A percentile compares a stretch with the other conserved stretches of the same genome.
Evolutionary conservation across 352 stramenopile species (phyloP).

Genomic region (Pythium diclinum): DNA sequence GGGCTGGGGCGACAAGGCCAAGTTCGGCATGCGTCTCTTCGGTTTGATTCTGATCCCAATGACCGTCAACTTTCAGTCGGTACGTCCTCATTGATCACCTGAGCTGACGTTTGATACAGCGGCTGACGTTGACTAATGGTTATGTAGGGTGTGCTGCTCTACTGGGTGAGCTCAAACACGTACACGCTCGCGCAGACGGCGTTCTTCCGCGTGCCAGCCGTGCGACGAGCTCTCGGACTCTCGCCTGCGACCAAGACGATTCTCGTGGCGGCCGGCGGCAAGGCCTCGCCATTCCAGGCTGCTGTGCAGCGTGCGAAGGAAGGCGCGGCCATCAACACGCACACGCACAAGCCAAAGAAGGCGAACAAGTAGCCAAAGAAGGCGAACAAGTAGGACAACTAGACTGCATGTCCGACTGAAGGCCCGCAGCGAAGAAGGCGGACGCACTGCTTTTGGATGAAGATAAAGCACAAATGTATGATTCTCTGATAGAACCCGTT

Average conservation of each 20-base stretch:
- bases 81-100: slow-evolving; percentile 26
- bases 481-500: slow-evolving; percentile 22
- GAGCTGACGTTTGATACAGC: neutral
- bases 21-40: slow-evolving; percentile 76
- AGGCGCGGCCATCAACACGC: slow-evolving; percentile 60
- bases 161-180: slow-evolving; percentile 85
- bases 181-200: slow-evolving; percentile 71
- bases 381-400: slow-evolving; percentile 44
- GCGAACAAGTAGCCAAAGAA: slow-evolving; percentile 44
- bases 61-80: slow-evolving; percentile 82
- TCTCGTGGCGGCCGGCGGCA: slow-evolving; percentile 29
- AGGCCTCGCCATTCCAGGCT: slow-evolving; percentile 62
- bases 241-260: slow-evolving; percentile 26
- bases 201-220: slow-evolving; percentile 46
- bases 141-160: slow-evolving; percentile 78
- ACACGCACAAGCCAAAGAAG: slow-evolving; percentile 60
- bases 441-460: neutral
- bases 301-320: slow-evolving; percentile 69
- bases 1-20: slow-evolving; percentile 70
- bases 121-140: neutral
- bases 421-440: neutral
- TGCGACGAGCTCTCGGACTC: slow-evolving; percentile 45
- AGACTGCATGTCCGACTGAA: slow-evolving; percentile 11
- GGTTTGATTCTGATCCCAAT: slow-evolving; percentile 69
- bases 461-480: slow-evolving; percentile 11